Conservation (phyloP, 192 early-diverging fungal genomes). For the Coemansia asiatica region DNA sequence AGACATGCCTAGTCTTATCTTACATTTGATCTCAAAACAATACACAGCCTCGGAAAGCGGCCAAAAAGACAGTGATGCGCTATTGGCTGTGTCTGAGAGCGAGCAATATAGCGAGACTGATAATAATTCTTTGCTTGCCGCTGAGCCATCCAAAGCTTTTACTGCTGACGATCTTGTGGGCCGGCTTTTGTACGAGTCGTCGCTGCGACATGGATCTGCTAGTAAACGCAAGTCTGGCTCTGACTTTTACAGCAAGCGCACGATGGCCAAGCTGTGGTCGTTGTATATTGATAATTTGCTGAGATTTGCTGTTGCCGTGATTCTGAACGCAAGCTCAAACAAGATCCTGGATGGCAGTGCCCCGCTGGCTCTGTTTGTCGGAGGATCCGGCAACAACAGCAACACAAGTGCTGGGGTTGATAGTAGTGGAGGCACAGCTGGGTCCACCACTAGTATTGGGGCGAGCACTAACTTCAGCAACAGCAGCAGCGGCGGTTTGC, state of each 20-base stretch:
- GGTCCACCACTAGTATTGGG: no score
- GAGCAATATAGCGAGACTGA: not conserved
- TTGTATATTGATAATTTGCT: constrained; percentile 22
- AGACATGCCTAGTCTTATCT: not conserved
- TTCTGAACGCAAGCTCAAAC: constrained; percentile 9
- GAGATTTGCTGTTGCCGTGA: constrained; percentile 9
- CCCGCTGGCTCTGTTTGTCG: not conserved
- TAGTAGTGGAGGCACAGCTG: not conserved
- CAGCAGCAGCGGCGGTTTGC: not conserved
- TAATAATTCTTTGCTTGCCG: not conserved
- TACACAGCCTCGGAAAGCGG: not conserved
- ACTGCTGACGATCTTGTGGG: constrained; percentile 14
- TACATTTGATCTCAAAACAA: not conserved
- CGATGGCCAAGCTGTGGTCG: constrained; percentile 24
- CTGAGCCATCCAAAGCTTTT: not conserved
- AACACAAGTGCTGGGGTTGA: not conserved
- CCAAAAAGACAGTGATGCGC: not conserved
- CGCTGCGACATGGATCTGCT: constrained; percentile 4
- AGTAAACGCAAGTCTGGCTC: not conserved
- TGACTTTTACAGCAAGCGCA: constrained; percentile 18
- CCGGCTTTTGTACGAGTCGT: constrained; percentile 19
- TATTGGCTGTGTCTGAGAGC: not conserved
- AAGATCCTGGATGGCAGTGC: not conserved
- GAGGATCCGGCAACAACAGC: not conserved
- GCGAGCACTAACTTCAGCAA: no score